Percentiles rank a stretch among this genome's conserved stretches.
phyloP scores from a whole-genome alignment of 2,329 filamentous ascomycete genomes.

The Furcasterigmium furcatum region DNA sequence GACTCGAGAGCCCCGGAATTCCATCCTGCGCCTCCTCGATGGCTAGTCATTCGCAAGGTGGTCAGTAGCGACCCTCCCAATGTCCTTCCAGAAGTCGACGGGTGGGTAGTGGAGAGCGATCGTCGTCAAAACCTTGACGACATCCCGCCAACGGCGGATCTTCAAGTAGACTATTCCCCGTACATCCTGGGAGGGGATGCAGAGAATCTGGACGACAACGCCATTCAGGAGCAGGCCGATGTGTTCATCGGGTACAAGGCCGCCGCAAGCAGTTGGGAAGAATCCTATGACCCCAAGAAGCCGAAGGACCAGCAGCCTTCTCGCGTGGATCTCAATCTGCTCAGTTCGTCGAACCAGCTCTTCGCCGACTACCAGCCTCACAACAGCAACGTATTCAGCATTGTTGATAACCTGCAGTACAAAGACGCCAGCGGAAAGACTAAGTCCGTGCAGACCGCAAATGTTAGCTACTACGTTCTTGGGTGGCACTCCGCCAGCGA shows the following conservation, averaged over 20 bases:
- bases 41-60: constrained; percentile 31
- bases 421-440: constrained; percentile 1
- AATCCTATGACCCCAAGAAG: constrained; percentile 13
- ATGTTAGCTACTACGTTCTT: constrained; percentile 32
- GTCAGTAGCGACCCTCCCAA: constrained; percentile 13
- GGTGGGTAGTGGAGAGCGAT: constrained; percentile 38
- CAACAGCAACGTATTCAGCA: constrained; percentile 35
- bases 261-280: neutral
- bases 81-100: constrained; percentile 8
- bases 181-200: constrained; percentile 22
- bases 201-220: constrained; percentile 1
- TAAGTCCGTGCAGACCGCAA: constrained; percentile 19
- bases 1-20: constrained; percentile 7
- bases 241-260: constrained; percentile 33
- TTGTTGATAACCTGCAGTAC: constrained; percentile 34
- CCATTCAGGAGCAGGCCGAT: constrained; percentile 33
- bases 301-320: constrained; percentile 1
- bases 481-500: constrained; percentile 30
- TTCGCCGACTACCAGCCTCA: constrained; percentile 38
- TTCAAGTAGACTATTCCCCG: constrained; percentile 35
- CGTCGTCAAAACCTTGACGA: constrained; percentile 23
- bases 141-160: constrained; percentile 21
- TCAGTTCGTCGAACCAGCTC: constrained; percentile 23
- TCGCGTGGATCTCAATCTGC: neutral
- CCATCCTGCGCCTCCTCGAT: constrained; percentile 25